phyloP scores from a whole-genome alignment of 768 basidiomycete genomes.

The Tulasnella sp. region DNA sequence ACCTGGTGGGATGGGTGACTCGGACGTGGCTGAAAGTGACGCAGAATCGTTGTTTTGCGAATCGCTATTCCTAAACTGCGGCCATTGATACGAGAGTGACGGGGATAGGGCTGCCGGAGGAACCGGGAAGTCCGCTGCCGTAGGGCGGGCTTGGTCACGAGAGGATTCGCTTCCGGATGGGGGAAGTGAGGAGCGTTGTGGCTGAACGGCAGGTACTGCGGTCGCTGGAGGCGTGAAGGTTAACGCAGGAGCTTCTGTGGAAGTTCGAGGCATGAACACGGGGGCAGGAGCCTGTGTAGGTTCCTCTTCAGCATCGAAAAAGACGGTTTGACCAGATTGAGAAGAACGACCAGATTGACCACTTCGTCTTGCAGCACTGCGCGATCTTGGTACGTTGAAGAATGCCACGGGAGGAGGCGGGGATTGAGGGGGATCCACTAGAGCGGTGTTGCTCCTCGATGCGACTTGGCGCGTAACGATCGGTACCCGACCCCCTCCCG shows the following conservation, averaged over 20 bases:
- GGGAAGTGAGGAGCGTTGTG: background rate
- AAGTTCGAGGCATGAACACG: background rate
- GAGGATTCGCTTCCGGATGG: background rate
- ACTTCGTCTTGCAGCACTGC: background rate
- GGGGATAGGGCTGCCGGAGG: background rate
- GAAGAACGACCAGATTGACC: background rate
- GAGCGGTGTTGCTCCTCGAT: background rate
- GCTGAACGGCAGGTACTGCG: background rate
- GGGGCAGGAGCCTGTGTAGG: background rate
- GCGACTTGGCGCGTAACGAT: background rate
- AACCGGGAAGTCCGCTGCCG: background rate
- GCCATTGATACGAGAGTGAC: background rate
- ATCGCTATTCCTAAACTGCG: background rate
- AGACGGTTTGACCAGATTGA: background rate
- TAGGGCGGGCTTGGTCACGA: background rate
- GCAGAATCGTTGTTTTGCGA: background rate
- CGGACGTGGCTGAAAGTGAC: background rate
- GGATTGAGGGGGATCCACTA: background rate
- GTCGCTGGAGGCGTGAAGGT: background rate
- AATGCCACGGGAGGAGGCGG: conserved; percentile 8
- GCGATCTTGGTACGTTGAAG: conserved; percentile 9
- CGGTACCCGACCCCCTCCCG: background rate
- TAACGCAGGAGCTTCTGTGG: background rate
- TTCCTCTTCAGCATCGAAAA: background rate
- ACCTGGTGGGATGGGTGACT: background rate